Conservation (phyloP, 345 rosid genomes). For the Eucalyptus sideroxylon region DNA sequence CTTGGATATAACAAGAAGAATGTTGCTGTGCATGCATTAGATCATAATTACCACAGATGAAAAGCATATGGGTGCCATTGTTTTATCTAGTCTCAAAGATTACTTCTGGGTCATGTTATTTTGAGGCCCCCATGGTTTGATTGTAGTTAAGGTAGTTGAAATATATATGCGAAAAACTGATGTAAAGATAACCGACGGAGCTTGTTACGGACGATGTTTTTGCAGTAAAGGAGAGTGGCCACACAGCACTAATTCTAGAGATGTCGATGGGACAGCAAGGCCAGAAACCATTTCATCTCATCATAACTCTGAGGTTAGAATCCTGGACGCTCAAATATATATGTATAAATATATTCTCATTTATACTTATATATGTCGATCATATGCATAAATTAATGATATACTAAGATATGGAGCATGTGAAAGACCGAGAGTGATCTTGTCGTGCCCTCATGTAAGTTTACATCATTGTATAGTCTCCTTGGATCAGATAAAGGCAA, state of each 20-base stretch:
- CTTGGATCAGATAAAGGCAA: neutral
- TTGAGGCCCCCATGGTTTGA: neutral
- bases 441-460: neutral
- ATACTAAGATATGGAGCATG: neutral
- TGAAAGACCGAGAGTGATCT: neutral
- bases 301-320: neutral
- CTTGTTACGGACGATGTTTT: neutral
- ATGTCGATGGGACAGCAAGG: neutral
- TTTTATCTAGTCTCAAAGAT: neutral
- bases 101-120: neutral
- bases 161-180: neutral
- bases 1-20: neutral
- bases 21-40: neutral
- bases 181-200: neutral
- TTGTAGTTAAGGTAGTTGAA: neutral
- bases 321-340: neutral
- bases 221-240: slow-evolving; percentile 14
- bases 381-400: neutral
- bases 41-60: neutral
- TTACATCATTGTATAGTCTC: neutral
- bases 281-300: neutral
- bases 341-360: neutral
- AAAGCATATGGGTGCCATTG: neutral
- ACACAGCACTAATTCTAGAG: neutral
- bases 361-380: neutral